A percentile compares a stretch with the other conserved stretches of the same genome.
These are phyloP conservation scores for Gliomastix tumulicola DNA, from an alignment of 2,329 filamentous ascomycete species.

Conservation along the genomic window DNA sequence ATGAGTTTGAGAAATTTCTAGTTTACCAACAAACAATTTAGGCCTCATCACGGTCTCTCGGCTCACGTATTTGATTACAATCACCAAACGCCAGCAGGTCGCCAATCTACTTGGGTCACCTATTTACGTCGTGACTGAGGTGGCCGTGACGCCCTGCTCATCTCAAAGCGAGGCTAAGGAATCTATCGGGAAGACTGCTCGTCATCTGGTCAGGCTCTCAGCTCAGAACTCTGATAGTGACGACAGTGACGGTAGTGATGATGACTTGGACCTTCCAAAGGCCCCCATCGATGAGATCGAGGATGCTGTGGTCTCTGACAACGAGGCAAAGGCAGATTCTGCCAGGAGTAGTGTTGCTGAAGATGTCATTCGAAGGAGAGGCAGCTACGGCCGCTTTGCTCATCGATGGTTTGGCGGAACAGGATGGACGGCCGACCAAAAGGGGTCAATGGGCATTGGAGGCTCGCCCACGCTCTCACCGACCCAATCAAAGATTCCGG, in stretches of 20 bases:
- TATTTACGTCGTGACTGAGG: slow-evolving; percentile 81
- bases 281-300: slow-evolving; percentile 36
- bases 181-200: slow-evolving; percentile 58
- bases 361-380: slow-evolving; percentile 78
- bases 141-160: slow-evolving; percentile 81
- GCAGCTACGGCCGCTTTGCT: slow-evolving; percentile 83
- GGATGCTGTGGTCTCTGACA: slow-evolving; percentile 24
- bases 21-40: slow-evolving; percentile 25
- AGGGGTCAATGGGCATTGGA: slow-evolving; percentile 63
- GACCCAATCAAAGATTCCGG: background rate
- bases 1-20: too few relatives aligned
- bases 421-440: slow-evolving; percentile 70
- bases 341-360: slow-evolving; percentile 65
- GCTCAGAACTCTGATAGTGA: slow-evolving; percentile 30
- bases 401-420: slow-evolving; percentile 85
- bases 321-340: slow-evolving; percentile 21
- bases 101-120: slow-evolving; percentile 77
- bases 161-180: slow-evolving; percentile 67
- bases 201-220: slow-evolving; percentile 26
- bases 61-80: slow-evolving; percentile 77
- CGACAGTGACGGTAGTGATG: slow-evolving; percentile 37
- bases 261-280: slow-evolving; percentile 28
- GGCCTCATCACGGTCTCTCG: slow-evolving; percentile 79
- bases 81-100: slow-evolving; percentile 80
- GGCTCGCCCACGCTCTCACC: slow-evolving; percentile 16